Evolutionary conservation across 805 yeast species (phyloP), one percentile per base, ranked within the genome.

Genomic region (Spathaspora gorwiae): DNA sequence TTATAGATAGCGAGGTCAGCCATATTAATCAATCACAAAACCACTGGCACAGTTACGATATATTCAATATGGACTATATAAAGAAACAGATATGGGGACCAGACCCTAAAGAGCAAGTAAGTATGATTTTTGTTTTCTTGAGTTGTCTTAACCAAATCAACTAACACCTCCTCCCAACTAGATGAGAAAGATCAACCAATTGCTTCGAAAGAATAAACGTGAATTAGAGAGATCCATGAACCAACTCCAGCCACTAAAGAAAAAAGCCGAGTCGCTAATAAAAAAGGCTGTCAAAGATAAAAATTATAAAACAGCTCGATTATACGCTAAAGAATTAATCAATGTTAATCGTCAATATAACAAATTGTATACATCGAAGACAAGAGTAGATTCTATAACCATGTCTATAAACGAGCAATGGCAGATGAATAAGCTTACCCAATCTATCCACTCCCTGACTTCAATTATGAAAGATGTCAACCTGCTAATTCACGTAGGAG

Each of bases 21-120:
- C 24, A 19, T 19, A 19, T 19, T 19, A 19, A 19, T 19, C 24
- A 19, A 19, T 19, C 24, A 19, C 24, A 19, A 19, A 19, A 19
- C 24, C 24, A 19, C 24, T 5, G 24, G 5, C 24, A 19, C 24
- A 2, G 24, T 19, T 19, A 19, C 2, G 24, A 19, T 19, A 19
- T 13, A 35, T 6, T 14, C 41, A 35, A 37, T 7, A 46, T 92
- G 98, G 89, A 92, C 60, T 84, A 75, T 61, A 63, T 92, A 31
- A 90, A 88, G 68, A 83, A 84, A 60, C 87, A 90, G 4, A 83
- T 92, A 34, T 92, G 95, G 85, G 99, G 99, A 0, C 97, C 98
- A 0, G 97, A 90, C 60, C 97, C 97, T 36, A 84, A 84, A 57
- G 98, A 88, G 57, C 95, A 85, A 57, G 83, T 75, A 63, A 41